Conservation (phyloP, 2,329 filamentous ascomycete genomes). For the Periconia sp. region DNA sequence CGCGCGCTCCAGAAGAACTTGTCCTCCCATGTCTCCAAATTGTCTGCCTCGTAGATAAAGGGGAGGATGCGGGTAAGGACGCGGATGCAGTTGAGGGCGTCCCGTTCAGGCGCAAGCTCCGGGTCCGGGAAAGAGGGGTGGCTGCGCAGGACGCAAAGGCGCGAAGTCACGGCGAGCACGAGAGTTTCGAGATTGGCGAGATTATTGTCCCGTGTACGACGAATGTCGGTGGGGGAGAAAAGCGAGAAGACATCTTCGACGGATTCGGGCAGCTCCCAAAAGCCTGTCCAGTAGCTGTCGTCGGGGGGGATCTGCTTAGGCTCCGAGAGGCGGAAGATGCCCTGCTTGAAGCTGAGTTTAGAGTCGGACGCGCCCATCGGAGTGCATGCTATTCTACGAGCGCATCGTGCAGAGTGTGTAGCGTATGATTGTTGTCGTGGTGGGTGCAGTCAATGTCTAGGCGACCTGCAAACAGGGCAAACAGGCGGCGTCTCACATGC, state of each 20-base stretch:
- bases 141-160: constrained; percentile 80
- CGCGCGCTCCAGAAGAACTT: constrained; percentile 88
- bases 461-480: constrained; percentile 24
- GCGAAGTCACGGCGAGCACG: constrained; percentile 80
- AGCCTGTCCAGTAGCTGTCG: constrained; percentile 92
- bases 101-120: constrained; percentile 79
- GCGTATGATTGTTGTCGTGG: background rate
- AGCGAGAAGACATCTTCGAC: constrained; percentile 96
- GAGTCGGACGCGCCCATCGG: constrained; percentile 97
- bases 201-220: constrained; percentile 82
- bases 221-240: constrained; percentile 80
- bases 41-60: constrained; percentile 89
- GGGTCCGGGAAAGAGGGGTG: constrained; percentile 90
- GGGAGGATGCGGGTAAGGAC: constrained; percentile 88
- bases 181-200: constrained; percentile 90
- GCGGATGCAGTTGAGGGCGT: constrained; percentile 94
- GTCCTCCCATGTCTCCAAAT: constrained; percentile 84
- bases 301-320: constrained; percentile 85
- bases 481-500: constrained; percentile 29
- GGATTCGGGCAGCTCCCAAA: constrained; percentile 96
- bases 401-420: constrained; percentile 19
- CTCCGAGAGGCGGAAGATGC: constrained; percentile 95
- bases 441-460: background rate
- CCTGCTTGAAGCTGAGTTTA: constrained; percentile 98
- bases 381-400: constrained; percentile 40